Conservation (phyloP, 2,329 filamentous ascomycete genomes). For the Teratosphaeria zuluensis region DNA sequence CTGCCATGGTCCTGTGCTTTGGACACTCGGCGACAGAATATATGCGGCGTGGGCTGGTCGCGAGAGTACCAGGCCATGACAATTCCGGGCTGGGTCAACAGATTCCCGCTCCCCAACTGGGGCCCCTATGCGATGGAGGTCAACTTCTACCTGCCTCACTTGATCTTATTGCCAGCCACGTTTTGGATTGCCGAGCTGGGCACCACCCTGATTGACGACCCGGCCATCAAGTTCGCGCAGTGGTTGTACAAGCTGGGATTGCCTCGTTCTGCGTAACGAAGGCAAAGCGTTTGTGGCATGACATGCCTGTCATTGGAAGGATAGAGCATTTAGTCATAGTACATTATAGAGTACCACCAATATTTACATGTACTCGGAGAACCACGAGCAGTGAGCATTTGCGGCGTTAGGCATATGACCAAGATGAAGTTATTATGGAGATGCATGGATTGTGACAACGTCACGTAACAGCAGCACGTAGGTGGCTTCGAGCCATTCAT, state of each 20-base stretch:
- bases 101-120: slow-evolving; percentile 43
- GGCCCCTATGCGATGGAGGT: slow-evolving; percentile 54
- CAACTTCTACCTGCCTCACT: slow-evolving; percentile 49
- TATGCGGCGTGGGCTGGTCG: slow-evolving; percentile 53
- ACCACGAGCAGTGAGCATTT: background rate
- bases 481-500: background rate
- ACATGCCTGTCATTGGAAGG: background rate
- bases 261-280: slow-evolving; percentile 1
- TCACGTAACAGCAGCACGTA: background rate
- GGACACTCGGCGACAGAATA: slow-evolving; percentile 51
- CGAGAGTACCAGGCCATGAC: slow-evolving; percentile 40
- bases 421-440: background rate
- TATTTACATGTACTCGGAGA: background rate
- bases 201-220: slow-evolving; percentile 49
- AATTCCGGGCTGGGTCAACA: slow-evolving; percentile 49
- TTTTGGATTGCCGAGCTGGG: slow-evolving; percentile 49
- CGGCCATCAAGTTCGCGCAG: slow-evolving; percentile 47
- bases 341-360: background rate
- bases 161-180: slow-evolving; percentile 51
- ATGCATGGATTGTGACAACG: background rate
- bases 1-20: slow-evolving; percentile 53
- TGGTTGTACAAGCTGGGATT: slow-evolving; percentile 46
- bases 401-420: background rate
- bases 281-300: background rate
- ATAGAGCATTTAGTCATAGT: background rate